Conservation (phyloP, 106 monocot species). For the Phalaenopsis equestris region DNA sequence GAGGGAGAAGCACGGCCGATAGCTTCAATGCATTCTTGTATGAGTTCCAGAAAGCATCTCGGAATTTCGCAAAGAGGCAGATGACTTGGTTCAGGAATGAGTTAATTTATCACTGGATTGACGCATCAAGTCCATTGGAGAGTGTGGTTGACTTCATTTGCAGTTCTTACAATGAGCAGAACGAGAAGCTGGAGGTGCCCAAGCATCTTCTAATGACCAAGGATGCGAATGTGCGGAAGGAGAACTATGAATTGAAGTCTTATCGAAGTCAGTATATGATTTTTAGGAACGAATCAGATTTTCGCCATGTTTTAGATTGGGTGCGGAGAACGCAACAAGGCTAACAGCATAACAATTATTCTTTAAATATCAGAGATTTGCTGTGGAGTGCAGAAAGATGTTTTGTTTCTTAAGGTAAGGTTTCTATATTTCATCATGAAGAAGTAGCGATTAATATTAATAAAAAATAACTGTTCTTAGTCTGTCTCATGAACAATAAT, state of each 20-base stretch:
- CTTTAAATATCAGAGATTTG: background rate
- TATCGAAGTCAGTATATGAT: conserved; percentile 48
- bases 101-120: conserved; percentile 67
- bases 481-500: too few species aligned
- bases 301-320: conserved; percentile 55
- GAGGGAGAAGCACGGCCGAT: conserved; percentile 40
- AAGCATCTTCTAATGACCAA: conserved; percentile 47
- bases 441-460: too few species aligned
- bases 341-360: background rate
- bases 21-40: conserved; percentile 40
- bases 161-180: conserved; percentile 30
- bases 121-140: conserved; percentile 65
- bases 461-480: too few species aligned
- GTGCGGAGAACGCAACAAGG: conserved; percentile 41
- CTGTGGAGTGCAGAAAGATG: background rate
- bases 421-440: too few species aligned
- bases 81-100: conserved; percentile 91
- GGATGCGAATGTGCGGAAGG: conserved; percentile 23
- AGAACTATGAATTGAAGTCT: conserved; percentile 52
- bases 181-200: conserved; percentile 36
- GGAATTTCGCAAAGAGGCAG: conserved; percentile 94
- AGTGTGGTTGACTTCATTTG: conserved; percentile 41
- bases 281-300: conserved; percentile 44
- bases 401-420: too few species aligned
- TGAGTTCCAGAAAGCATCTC: conserved; percentile 75